phyloP scores from a whole-genome alignment of 176 grass and related monocot species.

The Eremochloa ophiuroides region DNA sequence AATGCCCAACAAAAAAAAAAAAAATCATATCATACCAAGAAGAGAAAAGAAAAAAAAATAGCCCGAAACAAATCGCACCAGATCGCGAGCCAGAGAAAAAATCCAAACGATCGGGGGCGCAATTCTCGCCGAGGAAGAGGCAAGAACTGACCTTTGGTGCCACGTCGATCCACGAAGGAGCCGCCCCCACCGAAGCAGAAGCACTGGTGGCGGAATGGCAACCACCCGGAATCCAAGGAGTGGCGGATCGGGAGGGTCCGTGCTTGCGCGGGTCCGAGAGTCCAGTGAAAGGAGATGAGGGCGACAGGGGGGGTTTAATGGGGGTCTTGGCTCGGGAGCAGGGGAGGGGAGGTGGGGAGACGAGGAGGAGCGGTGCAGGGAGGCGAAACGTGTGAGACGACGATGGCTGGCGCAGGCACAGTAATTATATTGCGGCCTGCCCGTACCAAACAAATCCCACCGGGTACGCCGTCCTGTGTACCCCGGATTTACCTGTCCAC shows the following conservation, averaged over 20 bases:
- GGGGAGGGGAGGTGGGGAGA: neutral
- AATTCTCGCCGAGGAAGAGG: neutral
- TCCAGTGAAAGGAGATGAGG: neutral
- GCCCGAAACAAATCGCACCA: neutral
- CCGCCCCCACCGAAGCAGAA: too few relatives aligned
- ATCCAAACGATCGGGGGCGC: neutral
- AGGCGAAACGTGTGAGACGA: conserved; percentile 17
- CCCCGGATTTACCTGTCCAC: neutral
- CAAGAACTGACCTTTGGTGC: neutral
- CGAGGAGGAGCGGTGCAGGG: conserved; percentile 1
- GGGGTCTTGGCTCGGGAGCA: neutral
- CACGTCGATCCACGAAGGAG: neutral
- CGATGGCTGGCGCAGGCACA: neutral
- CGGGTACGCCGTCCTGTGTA: neutral
- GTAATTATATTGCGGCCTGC: neutral
- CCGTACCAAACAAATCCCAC: neutral
- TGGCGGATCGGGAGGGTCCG: neutral
- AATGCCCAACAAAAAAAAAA: neutral
- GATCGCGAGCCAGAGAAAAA: conserved; percentile 2
- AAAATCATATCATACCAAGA: neutral
- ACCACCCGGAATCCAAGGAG: neutral
- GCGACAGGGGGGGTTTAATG: conserved; percentile 19
- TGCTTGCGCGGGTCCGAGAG: too few relatives aligned
- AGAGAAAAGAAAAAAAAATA: neutral
- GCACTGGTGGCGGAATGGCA: neutral